These are phyloP conservation scores for Coemansia asiatica DNA, from an alignment of 192 early-diverging fungal species.

Conservation along the genomic window DNA sequence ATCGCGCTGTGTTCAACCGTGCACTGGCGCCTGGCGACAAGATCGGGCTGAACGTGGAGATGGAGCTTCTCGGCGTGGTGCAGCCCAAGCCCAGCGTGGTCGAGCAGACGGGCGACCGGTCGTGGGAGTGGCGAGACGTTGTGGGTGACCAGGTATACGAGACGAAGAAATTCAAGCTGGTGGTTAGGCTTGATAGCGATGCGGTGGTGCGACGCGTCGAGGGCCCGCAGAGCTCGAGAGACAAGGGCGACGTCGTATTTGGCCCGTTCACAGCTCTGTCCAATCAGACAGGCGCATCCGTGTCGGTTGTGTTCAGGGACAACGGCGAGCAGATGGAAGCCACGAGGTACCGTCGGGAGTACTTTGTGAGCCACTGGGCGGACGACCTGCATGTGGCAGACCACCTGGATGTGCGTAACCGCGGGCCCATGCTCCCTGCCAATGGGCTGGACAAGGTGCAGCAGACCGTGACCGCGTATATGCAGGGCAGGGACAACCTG, in stretches of 20 bases:
- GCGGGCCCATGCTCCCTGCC: constrained; percentile 12
- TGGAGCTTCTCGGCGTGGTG: constrained; percentile 48
- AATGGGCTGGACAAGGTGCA: constrained; percentile 32
- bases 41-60: constrained; percentile 60
- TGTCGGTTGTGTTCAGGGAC: constrained; percentile 73
- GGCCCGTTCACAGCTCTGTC: constrained; percentile 61
- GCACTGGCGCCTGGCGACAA: constrained; percentile 60
- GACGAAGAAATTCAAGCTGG: constrained; percentile 73
- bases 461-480: constrained; percentile 28
- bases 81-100: constrained; percentile 57
- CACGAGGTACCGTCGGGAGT: constrained; percentile 37
- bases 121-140: constrained; percentile 62
- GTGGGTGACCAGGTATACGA: constrained; percentile 65
- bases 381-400: constrained; percentile 82
- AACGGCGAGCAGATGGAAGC: constrained; percentile 68
- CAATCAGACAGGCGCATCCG: constrained; percentile 20
- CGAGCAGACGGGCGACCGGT: constrained; percentile 68
- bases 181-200: constrained; percentile 50
- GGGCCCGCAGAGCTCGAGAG: constrained; percentile 12
- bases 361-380: constrained; percentile 79
- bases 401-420: constrained; percentile 70
- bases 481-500: constrained; percentile 33
- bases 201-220: constrained; percentile 20
- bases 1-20: constrained; percentile 14
- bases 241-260: constrained; percentile 60